Conservation (phyloP, 192 early-diverging fungal genomes). For the Coemansia sp. region DNA sequence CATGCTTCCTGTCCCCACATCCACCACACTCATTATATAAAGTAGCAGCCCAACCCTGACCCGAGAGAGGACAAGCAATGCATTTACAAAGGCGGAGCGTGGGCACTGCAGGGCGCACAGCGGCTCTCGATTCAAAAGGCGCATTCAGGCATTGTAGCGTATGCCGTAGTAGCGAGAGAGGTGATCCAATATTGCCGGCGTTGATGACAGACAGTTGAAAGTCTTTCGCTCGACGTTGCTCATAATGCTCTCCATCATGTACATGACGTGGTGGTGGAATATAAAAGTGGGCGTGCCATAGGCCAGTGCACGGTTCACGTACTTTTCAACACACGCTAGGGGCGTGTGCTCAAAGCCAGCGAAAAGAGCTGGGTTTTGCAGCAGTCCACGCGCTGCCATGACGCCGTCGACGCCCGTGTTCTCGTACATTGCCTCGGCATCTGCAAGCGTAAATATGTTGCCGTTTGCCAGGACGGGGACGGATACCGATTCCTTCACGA, state of each 20-base stretch:
- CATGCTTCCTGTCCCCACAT: background rate
- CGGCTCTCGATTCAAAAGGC: background rate
- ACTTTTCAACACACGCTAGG: constrained; percentile 72
- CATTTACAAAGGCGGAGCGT: background rate
- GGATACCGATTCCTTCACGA: constrained; percentile 76
- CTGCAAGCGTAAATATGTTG: constrained; percentile 70
- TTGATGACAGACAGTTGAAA: constrained; percentile 83
- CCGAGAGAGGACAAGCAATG: background rate
- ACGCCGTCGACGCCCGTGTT: constrained; percentile 82
- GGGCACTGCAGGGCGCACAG: background rate
- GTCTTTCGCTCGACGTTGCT: constrained; percentile 69
- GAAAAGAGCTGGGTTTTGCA: constrained; percentile 94
- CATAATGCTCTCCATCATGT: constrained; percentile 88
- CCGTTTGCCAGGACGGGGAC: constrained; percentile 93
- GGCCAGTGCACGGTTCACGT: constrained; percentile 65
- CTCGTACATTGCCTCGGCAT: constrained; percentile 76
- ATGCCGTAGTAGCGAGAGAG: constrained; percentile 62
- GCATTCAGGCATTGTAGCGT: constrained; percentile 12
- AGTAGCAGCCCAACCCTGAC: background rate
- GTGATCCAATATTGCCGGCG: constrained; percentile 80
- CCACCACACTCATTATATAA: background rate
- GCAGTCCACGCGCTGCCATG: constrained; percentile 89
- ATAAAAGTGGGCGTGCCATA: constrained; percentile 87
- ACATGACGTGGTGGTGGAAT: constrained; percentile 95
- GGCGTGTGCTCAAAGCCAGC: constrained; percentile 80